Percentiles rank a stretch among this genome's conserved stretches.
Evolutionary conservation across 345 rosid species (phyloP).

Genomic region (Salix exigua): DNA sequence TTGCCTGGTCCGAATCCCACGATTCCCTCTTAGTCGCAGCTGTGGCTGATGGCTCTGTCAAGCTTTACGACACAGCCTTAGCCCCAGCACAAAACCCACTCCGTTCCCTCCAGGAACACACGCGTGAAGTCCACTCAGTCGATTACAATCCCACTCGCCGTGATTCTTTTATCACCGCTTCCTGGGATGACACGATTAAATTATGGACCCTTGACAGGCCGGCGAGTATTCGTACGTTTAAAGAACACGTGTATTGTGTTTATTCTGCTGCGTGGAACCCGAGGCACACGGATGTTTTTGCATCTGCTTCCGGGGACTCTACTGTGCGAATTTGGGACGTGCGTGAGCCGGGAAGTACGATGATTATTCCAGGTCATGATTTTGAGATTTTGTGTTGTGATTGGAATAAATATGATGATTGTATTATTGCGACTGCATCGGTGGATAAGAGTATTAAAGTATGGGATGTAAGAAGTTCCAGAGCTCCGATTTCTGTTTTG

Average conservation of each 20-base stretch:
- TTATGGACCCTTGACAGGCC: conserved; percentile 94
- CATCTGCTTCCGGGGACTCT: conserved; percentile 89
- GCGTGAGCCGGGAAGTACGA: conserved; percentile 80
- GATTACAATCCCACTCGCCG: conserved; percentile 92
- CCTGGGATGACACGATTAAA: conserved; percentile 91
- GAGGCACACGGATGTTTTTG: conserved; percentile 82
- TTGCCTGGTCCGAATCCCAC: conserved; percentile 92
- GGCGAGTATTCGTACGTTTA: conserved; percentile 71
- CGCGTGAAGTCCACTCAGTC: conserved; percentile 79
- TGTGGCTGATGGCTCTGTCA: conserved; percentile 78
- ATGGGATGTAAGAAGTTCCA: conserved; percentile 80
- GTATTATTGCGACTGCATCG: conserved; percentile 67
- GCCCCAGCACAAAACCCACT: conserved; percentile 72
- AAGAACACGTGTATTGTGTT: conserved; percentile 86
- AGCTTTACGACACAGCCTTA: conserved; percentile 72
- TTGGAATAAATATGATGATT: conserved; percentile 94
- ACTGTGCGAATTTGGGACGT: conserved; percentile 85
- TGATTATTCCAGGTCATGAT: conserved; percentile 89
- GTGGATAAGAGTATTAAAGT: conserved; percentile 73
- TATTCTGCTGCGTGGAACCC: conserved; percentile 85
- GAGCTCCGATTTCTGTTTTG: conserved; percentile 62
- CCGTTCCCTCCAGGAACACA: conserved; percentile 80
- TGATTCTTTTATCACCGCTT: conserved; percentile 78
- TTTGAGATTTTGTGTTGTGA: conserved; percentile 74
- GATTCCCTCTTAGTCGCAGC: conserved; percentile 85